Evolutionary conservation across 768 basidiomycete genomes (phyloP).

Genomic region (Suillus subluteus): DNA sequence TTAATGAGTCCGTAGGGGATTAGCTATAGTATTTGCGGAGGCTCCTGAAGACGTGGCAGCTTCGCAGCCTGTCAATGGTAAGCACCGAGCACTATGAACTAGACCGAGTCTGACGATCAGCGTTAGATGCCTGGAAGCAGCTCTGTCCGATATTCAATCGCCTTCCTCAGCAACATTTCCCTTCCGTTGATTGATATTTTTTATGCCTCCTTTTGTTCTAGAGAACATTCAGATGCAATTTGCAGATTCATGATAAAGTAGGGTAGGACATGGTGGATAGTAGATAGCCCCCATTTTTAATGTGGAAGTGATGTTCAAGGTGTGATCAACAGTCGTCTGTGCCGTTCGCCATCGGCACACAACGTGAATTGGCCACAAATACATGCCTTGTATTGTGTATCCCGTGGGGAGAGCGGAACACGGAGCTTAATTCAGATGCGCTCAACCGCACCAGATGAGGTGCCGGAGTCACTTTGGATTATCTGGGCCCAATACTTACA

Average conservation of each 20-base stretch:
- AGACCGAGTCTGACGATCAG: neutral
- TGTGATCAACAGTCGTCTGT: no score
- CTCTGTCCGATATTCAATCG: constrained; percentile 1
- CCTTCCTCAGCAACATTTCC: neutral
- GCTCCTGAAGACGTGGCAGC: neutral
- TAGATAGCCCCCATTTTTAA: neutral
- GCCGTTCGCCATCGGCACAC: no score
- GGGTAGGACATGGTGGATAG: neutral
- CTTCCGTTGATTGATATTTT: neutral
- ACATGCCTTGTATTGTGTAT: no score
- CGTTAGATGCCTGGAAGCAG: neutral
- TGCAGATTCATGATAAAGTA: neutral
- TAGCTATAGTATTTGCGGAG: constrained; percentile 1
- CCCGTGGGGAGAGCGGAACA: no score
- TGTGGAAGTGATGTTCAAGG: no score
- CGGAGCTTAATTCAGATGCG: no score
- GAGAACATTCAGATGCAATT: neutral
- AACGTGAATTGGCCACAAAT: no score
- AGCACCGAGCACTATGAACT: neutral
- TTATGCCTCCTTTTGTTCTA: neutral
- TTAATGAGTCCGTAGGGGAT: neutral
- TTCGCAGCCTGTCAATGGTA: neutral
- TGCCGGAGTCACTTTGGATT: no score
- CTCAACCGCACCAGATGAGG: no score
- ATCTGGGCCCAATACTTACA: no score